Conservation (phyloP, 2,329 filamentous ascomycete genomes). For the Cryphonectria japonica region DNA sequence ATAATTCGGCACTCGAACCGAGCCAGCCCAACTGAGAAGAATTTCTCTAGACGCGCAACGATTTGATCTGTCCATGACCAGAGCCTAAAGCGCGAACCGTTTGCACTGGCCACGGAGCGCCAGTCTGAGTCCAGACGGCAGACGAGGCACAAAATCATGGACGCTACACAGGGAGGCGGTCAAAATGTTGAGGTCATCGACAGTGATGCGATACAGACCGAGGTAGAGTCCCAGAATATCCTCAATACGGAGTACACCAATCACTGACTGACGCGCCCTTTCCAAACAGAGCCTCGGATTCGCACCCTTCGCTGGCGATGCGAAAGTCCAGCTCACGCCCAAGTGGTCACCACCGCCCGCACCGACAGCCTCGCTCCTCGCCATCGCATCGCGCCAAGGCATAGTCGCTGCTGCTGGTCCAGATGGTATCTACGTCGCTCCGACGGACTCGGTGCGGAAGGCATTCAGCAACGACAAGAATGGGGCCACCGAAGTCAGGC, state of each 20-base stretch:
- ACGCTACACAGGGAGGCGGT: neutral
- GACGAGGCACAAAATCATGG: constrained; percentile 42
- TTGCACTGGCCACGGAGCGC: constrained; percentile 27
- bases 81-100: constrained; percentile 19
- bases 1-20: no score
- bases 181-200: constrained; percentile 56
- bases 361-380: constrained; percentile 79
- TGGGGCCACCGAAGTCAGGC: constrained; percentile 66
- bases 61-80: constrained; percentile 19
- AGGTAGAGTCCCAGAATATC: constrained; percentile 56
- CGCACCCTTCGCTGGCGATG: constrained; percentile 75
- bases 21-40: neutral
- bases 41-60: neutral
- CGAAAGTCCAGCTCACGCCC: constrained; percentile 79
- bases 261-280: constrained; percentile 31
- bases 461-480: constrained; percentile 67
- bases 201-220: constrained; percentile 78
- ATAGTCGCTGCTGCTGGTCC: constrained; percentile 88
- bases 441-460: constrained; percentile 76
- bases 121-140: constrained; percentile 36
- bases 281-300: constrained; percentile 72
- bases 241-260: constrained; percentile 17
- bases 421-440: constrained; percentile 74
- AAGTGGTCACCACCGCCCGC: constrained; percentile 79
- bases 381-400: constrained; percentile 77